Base-by-base conservation (phyloP, 2,329 filamentous ascomycete species). In the Pezicula rhizophila region DNA sequence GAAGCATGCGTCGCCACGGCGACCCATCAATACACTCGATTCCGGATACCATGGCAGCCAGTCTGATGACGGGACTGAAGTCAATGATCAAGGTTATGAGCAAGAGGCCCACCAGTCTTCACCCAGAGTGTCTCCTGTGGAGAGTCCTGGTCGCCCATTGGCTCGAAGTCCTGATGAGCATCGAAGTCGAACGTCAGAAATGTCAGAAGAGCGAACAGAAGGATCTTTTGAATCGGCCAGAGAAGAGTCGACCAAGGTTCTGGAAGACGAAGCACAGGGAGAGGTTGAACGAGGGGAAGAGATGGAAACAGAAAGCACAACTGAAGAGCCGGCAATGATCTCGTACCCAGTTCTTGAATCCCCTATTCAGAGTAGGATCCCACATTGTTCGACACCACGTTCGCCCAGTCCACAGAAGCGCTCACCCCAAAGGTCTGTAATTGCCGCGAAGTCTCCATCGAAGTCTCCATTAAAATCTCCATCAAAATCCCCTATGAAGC, bases 21-120 rank as follows among this genome's bases (percentile, higher is more conserved):
- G 64, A 34, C 55, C 61, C n/a, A 52, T 64, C n/a, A 61, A 70
- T 17, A 61, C 58, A 20, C 35, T 72, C 1, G 85, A 89, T 58
- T 89, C 85, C 31, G 85, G 85, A 25, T 89, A 88, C 59, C 81
- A 87, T 68, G 85, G 83, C 42, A 85, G 82, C 58, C 80, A 84
- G 57, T 45, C 57, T 26, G 51, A 57, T 39, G 48, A 54, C 33
- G 49, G 57, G 42, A 48, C 45, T 18, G 33, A 50, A 46, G 38
- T 44, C 6, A 35, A 40, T 23, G 33, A 37, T 23, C 58, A 62
- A 46, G 41, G 37, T 5, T 50, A 43, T 38, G 51, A 56, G 26
- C 33, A 35, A n/a, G 25, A 37, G 14, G 43, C 48, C 39, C 44
- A 53, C 42, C 42, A 48, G 49, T 25, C 50, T 23, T 39, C 17